Base-by-base conservation (phyloP, 768 basidiomycete species). In the Boletus rufocinnamomeus region DNA sequence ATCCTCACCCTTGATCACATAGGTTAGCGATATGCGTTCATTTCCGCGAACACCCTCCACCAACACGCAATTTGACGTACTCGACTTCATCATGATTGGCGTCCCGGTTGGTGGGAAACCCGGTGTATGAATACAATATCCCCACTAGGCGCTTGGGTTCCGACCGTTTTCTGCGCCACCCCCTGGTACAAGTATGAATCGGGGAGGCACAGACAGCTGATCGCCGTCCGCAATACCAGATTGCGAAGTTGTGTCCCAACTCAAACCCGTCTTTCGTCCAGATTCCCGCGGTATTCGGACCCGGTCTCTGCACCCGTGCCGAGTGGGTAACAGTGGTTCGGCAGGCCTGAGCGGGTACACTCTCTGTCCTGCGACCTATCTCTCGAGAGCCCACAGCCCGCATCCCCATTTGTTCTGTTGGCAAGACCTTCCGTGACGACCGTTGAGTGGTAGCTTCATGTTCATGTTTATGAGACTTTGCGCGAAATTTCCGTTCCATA, bases 131-230 rank as follows among this genome's bases (percentile, higher is more conserved):
- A 49, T 43, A 17, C 17, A 11, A 34, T 16, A 43, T 17, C 7
- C 46, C 58, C 50, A 48, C 6, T 46, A 50, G 57, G 11, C 47
- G 53, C 49, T 57, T 54, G 28, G 49, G 35, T 38, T 55, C 52
- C 4, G n/a, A 40, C 52, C 57, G 35, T 43, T 59, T 47, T 34
- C 44, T 51, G 25, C 63, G 57, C 63, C 56, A 60, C 66, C 66
- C 57, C 63, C 63, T 64, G 47, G 57, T 63, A 60, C 62, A 60
- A 63, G 55, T 23, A 55, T 54, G 60, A 60, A 66, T 61, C 28
- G 49, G 46, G 53, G 54, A 47, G 32, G 50, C 48, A 52, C 54
- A 58, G 69, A 69, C 60, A 62, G 62, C 50, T 73, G 69, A 71
- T 71, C 62, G 68, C 67, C 69, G 71, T 63, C 48, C 52, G n/a